These are phyloP conservation scores for Venturiaceae sp. DNA, from an alignment of 2,329 filamentous ascomycete species.

Conservation along the genomic window DNA sequence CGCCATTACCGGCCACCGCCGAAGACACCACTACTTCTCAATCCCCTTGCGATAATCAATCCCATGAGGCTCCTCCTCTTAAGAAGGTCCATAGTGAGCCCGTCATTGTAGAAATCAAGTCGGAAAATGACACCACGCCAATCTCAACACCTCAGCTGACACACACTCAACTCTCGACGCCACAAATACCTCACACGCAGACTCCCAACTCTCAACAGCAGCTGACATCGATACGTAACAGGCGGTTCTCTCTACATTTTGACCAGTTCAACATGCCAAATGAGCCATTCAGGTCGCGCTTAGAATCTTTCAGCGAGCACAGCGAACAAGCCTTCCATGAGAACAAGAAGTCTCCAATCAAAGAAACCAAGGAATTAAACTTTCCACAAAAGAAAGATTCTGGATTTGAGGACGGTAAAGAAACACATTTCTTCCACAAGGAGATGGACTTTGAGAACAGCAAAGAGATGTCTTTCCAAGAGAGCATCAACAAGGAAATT, in stretches of 20 bases:
- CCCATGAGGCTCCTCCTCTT: not conserved
- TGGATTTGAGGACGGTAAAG: not conserved
- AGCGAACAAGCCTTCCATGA: not conserved
- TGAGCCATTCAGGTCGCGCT: not conserved
- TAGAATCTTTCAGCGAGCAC: constrained; percentile 4
- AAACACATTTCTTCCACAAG: not conserved
- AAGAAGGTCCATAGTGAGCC: not conserved
- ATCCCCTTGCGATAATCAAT: not conserved
- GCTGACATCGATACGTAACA: not conserved
- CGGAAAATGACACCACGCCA: not conserved
- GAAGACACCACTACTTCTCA: not conserved
- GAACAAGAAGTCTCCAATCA: not conserved
- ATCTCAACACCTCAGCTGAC: constrained; percentile 6
- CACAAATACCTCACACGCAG: not conserved
- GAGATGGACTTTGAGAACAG: not conserved
- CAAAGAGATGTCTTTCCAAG: not conserved
- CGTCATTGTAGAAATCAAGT: constrained; percentile 3
- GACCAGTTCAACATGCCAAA: not conserved
- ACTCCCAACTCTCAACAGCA: not conserved
- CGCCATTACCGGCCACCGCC: not conserved
- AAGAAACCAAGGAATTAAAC: not conserved
- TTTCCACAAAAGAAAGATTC: not conserved
- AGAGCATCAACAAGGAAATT: not conserved
- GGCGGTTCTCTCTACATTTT: not conserved
- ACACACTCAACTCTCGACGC: constrained; percentile 3